Conservation (phyloP, 1,284 basidiomycete genomes). For the Pseudozyma sp. region DNA sequence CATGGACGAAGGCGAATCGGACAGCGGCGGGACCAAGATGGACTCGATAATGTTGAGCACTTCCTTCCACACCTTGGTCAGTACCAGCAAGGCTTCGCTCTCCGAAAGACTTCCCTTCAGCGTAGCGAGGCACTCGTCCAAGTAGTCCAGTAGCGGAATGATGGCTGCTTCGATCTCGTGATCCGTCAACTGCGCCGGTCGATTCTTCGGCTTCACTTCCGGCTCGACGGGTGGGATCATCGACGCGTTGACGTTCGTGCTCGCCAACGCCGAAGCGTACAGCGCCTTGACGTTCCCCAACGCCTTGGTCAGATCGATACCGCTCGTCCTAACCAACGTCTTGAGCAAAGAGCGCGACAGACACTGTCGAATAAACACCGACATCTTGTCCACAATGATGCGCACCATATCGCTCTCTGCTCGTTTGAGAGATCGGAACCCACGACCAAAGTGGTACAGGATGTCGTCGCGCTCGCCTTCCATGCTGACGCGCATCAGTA, state of each 20-base stretch:
- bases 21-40: slow-evolving; percentile 89
- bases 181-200: slow-evolving; percentile 83
- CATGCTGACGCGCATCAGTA: slow-evolving; percentile 92
- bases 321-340: slow-evolving; percentile 64
- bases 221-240: slow-evolving; percentile 64
- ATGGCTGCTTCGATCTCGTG: slow-evolving; percentile 95
- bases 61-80: slow-evolving; percentile 96
- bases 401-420: slow-evolving; percentile 96
- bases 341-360: slow-evolving; percentile 80
- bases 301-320: slow-evolving; percentile 66
- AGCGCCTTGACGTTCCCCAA: slow-evolving; percentile 66
- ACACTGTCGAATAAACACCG: slow-evolving; percentile 89
- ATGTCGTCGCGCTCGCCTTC: slow-evolving; percentile 98
- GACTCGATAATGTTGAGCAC: slow-evolving; percentile 87
- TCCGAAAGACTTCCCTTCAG: slow-evolving; percentile 85
- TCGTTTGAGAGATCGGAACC: slow-evolving; percentile 91
- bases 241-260: slow-evolving; percentile 56
- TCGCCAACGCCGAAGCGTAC: slow-evolving; percentile 63
- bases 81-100: slow-evolving; percentile 82
- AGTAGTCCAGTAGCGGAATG: slow-evolving; percentile 91
- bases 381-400: slow-evolving; percentile 99
- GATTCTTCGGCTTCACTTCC: slow-evolving; percentile 50
- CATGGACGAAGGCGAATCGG: slow-evolving; percentile 89
- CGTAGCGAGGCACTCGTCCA: slow-evolving; percentile 91
- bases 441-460: slow-evolving; percentile 95